Conservation (phyloP, 2,329 filamentous ascomycete genomes). For the Metarhizium robertsii region DNA sequence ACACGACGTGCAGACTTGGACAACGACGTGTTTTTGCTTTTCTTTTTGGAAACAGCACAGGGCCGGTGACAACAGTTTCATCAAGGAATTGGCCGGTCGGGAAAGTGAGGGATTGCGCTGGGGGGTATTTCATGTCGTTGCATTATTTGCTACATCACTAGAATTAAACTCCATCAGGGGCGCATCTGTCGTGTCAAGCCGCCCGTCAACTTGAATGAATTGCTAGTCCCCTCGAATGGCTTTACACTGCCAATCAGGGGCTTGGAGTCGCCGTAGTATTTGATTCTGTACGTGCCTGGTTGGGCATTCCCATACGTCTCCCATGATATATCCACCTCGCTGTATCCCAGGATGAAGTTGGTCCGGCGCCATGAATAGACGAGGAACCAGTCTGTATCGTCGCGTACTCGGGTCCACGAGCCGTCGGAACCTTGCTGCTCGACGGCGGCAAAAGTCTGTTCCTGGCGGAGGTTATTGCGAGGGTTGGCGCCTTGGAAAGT, state of each 20-base stretch:
- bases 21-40: background rate
- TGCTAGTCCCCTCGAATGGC: conserved; percentile 14
- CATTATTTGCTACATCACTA: background rate
- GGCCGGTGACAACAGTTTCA: background rate
- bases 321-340: conserved; percentile 73
- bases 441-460: conserved; percentile 67
- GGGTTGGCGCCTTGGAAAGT: conserved; percentile 84
- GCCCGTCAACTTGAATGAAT: conserved; percentile 10
- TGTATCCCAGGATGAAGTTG: conserved; percentile 60
- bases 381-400: conserved; percentile 76
- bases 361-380: conserved; percentile 72
- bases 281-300: conserved; percentile 64
- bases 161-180: background rate
- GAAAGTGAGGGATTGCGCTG: background rate
- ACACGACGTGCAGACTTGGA: background rate
- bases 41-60: background rate
- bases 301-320: conserved; percentile 43
- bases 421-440: conserved; percentile 45
- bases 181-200: background rate
- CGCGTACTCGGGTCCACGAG: conserved; percentile 56
- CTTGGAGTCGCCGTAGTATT: conserved; percentile 82
- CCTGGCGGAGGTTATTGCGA: conserved; percentile 74
- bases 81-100: background rate
- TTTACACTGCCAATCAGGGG: conserved; percentile 30
- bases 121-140: background rate